These are phyloP conservation scores for Euphrasia arctica DNA, from an alignment of 305 asterid species.

Conservation along the genomic window DNA sequence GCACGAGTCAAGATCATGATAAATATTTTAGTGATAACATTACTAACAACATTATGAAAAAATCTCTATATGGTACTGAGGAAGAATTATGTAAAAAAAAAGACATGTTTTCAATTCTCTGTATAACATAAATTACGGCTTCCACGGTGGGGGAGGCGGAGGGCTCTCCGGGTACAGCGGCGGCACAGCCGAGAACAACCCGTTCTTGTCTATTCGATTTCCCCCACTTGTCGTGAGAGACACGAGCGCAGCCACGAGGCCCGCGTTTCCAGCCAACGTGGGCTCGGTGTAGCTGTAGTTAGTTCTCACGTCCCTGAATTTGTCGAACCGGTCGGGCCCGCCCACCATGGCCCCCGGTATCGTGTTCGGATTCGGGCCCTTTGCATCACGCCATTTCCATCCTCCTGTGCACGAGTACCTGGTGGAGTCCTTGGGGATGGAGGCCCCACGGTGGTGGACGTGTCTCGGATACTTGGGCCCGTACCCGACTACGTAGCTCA, in stretches of 20 bases:
- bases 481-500: conserved; percentile 85
- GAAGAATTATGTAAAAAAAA: too few relatives aligned
- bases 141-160: conserved; percentile 89
- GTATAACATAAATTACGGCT: conserved; percentile 34
- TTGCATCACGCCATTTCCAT: conserved; percentile 59
- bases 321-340: conserved; percentile 82
- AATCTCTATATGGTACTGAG: too few relatives aligned
- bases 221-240: conserved; percentile 67
- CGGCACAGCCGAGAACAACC: conserved; percentile 68
- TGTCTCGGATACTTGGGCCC: conserved; percentile 62
- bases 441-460: conserved; percentile 91
- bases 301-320: conserved; percentile 51
- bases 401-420: conserved; percentile 79
- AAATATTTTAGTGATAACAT: too few relatives aligned
- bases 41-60: too few relatives aligned
- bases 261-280: conserved; percentile 86
- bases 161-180: conserved; percentile 56
- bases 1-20: too few relatives aligned
- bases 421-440: conserved; percentile 48
- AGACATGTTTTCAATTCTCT: too few relatives aligned
- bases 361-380: conserved; percentile 55
- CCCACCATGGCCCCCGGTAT: conserved; percentile 85
- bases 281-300: conserved; percentile 79
- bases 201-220: conserved; percentile 57
- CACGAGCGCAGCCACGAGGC: conserved; percentile 78